A percentile compares a stretch with the other conserved stretches of the same genome.
phyloP scores from a whole-genome alignment of 306 rosid genomes.

The Gillenia trifoliata region DNA sequence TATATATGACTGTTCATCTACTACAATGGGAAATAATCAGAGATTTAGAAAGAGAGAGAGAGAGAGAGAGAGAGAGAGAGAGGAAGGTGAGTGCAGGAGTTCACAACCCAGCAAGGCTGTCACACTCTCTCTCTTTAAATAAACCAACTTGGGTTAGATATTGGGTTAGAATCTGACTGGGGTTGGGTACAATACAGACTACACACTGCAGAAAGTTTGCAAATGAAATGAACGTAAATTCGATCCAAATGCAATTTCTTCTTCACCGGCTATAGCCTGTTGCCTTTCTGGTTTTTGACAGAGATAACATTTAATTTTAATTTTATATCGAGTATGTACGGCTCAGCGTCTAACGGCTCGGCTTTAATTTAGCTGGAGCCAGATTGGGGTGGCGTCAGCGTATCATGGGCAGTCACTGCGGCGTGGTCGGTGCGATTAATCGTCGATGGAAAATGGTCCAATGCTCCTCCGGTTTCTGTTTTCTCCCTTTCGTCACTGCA shows the following conservation, averaged over 20 bases:
- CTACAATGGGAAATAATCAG: slow-evolving; percentile 22
- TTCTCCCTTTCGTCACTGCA: not conserved
- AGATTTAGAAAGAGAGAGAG: not conserved
- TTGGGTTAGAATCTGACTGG: slow-evolving; percentile 57
- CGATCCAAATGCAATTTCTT: slow-evolving; percentile 43
- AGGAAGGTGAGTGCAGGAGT: slow-evolving; percentile 34
- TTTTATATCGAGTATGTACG: not conserved
- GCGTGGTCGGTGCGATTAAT: slow-evolving; percentile 35
- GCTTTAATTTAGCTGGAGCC: slow-evolving; percentile 21
- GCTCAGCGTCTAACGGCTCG: slow-evolving; percentile 40
- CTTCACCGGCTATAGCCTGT: slow-evolving; percentile 33
- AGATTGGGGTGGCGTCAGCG: slow-evolving; percentile 33
- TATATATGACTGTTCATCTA: slow-evolving; percentile 19
- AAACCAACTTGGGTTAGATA: slow-evolving; percentile 35
- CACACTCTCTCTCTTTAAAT: slow-evolving; percentile 39
- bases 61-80: not conserved
- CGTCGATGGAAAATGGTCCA: not conserved
- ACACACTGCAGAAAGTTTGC: slow-evolving; percentile 8
- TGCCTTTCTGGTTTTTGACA: slow-evolving; percentile 28
- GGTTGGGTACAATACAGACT: slow-evolving; percentile 40
- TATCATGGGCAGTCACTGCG: slow-evolving; percentile 22
- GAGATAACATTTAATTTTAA: not conserved
- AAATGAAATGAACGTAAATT: slow-evolving; percentile 52
- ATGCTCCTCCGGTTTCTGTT: not conserved
- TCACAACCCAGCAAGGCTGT: slow-evolving; percentile 40